phyloP scores from a whole-genome alignment of 2,329 filamentous ascomycete species.

The Colletotrichum sp. region DNA sequence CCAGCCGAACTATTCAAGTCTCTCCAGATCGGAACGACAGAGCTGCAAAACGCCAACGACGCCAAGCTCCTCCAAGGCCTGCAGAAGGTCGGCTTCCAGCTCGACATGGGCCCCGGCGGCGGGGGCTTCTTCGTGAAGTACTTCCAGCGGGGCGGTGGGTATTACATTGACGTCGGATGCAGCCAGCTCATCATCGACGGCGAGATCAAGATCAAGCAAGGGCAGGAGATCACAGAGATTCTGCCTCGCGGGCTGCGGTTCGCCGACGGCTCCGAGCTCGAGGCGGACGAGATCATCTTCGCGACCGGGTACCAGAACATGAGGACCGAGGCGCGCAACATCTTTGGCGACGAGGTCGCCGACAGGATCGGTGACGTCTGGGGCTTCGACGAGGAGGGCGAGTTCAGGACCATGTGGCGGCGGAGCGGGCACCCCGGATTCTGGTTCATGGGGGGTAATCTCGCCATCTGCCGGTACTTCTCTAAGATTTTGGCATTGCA shows the following conservation, averaged over 20 bases:
- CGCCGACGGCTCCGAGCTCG: conserved; percentile 36
- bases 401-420: conserved; percentile 39
- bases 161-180: conserved; percentile 30
- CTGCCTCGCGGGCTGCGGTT: conserved; percentile 51
- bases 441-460: conserved; percentile 41
- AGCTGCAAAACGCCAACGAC: conserved; percentile 40
- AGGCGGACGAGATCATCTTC: conserved; percentile 48
- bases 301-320: conserved; percentile 58
- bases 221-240: conserved; percentile 59
- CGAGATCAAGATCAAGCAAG: conserved; percentile 45
- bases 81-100: conserved; percentile 62
- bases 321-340: conserved; percentile 51
- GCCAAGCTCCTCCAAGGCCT: conserved; percentile 48
- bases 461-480: conserved; percentile 36
- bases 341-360: conserved; percentile 55
- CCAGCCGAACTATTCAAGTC: conserved; percentile 67
- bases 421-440: conserved; percentile 37
- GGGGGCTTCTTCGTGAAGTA: conserved; percentile 48
- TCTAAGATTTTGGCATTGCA: conserved; percentile 37
- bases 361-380: conserved; percentile 51
- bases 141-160: conserved; percentile 38
- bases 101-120: conserved; percentile 60
- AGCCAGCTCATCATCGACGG: conserved; percentile 32
- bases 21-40: conserved; percentile 53
- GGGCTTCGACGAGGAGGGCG: conserved; percentile 53